A percentile compares a stretch with the other conserved stretches of the same genome.
Evolutionary conservation across 306 rosid species (phyloP).

Genomic region (Cicer cuneatum): DNA sequence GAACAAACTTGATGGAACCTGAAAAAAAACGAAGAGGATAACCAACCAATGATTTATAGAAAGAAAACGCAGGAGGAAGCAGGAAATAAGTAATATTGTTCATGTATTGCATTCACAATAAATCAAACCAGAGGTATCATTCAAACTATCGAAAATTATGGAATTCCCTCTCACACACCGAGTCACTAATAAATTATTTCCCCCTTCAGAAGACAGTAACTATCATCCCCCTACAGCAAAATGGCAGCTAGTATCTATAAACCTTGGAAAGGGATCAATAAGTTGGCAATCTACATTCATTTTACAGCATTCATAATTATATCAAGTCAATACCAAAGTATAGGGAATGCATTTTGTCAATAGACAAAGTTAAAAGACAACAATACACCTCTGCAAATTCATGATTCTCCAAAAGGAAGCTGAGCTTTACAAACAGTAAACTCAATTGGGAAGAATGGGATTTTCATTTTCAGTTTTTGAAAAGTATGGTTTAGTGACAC

Average conservation of each 20-base stretch:
- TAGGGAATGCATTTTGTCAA: not conserved
- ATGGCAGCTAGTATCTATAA: not conserved
- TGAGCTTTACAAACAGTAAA: constrained; percentile 18
- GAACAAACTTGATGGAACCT: constrained; percentile 81
- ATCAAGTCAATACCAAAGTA: constrained; percentile 13
- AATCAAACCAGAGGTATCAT: no score
- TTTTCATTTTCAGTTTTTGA: constrained; percentile 4
- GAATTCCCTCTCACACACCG: not conserved
- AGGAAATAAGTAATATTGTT: constrained; percentile 8
- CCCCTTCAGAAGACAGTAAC: not conserved
- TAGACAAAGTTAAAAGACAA: constrained; percentile 7
- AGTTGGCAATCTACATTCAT: constrained; percentile 3
- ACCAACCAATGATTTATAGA: constrained; percentile 17
- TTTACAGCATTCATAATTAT: constrained; percentile 18
- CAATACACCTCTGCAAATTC: constrained; percentile 14
- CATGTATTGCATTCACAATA: constrained; percentile 4
- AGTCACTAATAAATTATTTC: constrained; percentile 3
- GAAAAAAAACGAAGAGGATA: constrained; percentile 33
- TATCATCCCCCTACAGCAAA: constrained; percentile 3
- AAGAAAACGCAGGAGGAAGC: constrained; percentile 31
- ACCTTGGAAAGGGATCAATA: not conserved
- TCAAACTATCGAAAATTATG: not conserved
- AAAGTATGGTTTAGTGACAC: constrained; percentile 17
- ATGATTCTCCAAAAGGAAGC: constrained; percentile 25
- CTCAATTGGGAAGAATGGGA: constrained; percentile 23